Base-by-base conservation (phyloP, 2,329 filamentous ascomycete species). In the Tolypocladium capitatum region DNA sequence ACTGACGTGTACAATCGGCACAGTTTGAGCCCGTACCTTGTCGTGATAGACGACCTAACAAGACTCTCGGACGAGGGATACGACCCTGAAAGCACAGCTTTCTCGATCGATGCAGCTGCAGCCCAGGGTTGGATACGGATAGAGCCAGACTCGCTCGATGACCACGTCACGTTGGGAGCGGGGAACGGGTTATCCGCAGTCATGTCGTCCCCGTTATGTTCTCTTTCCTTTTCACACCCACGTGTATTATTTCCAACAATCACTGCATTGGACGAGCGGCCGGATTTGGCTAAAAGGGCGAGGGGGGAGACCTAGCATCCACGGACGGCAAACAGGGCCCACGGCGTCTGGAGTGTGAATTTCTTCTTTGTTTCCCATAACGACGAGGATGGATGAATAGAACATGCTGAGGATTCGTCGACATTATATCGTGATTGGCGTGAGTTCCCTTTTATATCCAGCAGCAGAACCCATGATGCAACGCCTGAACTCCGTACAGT, bases 261-360 rank as follows among this genome's bases (percentile, higher is more conserved):
- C 46, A 51, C 43, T 46, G 50, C 49, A 55, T 51, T 40, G 44
- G 46, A 34, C 16, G 34, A 50, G 51, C 49, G 49, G 47, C 46
- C 43, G 45, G 47, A 30, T 52, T 52, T 54, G 52, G 53, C 49
- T 18, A 47, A 45, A 49, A 33, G 31, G 40, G 47, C 38, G 45
- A 46, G 32, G 48, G 43, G 46, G 45, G 30, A 47, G 48, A 27
- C 47, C 49, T 46, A 52, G 54, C 55, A 56, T 57, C 46, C 48
- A 51, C 41, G 49, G 52, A 49, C 43, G 40, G 48, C 31, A 47
- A 48, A 35, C 30, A 38, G 46, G 49, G 48, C 48, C 49, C 48
- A 46, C 31, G 55, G 55, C 54, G 55, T 56, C 53, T 43, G 51
- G 51, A 48, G 46, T 42, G 46, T 14, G n/a, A 36, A 8, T 24